Conservation (phyloP, 805 yeast genomes). For the Ogataea paraovalis region DNA sequence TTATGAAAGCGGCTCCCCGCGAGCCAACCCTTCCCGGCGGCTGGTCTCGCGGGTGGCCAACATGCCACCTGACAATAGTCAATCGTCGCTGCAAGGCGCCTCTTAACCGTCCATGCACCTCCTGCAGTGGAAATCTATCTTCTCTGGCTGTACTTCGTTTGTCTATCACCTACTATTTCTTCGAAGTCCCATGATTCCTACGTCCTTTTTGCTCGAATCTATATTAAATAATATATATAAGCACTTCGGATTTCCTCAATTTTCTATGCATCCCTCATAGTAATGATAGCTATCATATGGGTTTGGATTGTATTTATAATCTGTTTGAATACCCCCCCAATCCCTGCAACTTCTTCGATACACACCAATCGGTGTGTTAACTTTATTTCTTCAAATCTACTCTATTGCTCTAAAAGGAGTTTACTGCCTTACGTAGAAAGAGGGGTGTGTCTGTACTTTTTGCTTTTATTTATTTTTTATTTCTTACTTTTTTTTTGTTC, state of each 20-base stretch:
- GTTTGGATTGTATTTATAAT: neutral
- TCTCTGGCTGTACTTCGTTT: neutral
- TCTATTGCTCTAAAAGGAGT: too few relatives aligned
- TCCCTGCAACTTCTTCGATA: too few relatives aligned
- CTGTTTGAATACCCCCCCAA: neutral
- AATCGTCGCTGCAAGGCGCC: neutral
- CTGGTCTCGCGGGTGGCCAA: neutral
- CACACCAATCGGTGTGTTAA: too few relatives aligned
- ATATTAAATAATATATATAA: neutral
- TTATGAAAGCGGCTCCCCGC: too few relatives aligned
- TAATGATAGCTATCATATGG: too few relatives aligned
- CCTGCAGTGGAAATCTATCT: neutral
- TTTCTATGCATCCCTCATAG: neutral
- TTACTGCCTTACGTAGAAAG: too few relatives aligned
- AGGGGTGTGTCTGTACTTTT: too few relatives aligned
- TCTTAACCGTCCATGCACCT: neutral
- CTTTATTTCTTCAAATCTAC: too few relatives aligned
- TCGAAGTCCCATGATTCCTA: neutral
- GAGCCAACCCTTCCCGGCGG: neutral
- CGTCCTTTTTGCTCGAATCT: too few relatives aligned
- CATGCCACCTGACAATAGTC: neutral
- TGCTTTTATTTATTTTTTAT: too few relatives aligned
- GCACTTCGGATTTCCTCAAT: neutral
- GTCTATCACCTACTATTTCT: neutral
- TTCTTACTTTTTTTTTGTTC: too few relatives aligned